Conservation (phyloP, 106 monocot genomes). For the Acorus gramineus region DNA sequence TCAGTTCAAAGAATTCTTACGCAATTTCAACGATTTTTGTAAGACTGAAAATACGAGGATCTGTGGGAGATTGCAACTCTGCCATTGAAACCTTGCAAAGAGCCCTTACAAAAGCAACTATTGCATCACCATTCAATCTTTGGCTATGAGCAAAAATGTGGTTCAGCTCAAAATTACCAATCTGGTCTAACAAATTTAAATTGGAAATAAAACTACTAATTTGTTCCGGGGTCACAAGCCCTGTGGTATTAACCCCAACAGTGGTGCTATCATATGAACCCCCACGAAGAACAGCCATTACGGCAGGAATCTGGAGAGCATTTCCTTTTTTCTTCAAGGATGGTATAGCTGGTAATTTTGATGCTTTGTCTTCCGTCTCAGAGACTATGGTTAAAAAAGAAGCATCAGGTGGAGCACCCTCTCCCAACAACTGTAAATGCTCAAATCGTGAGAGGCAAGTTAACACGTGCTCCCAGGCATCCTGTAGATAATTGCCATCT, state of each 20-base stretch:
- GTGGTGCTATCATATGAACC: constrained; percentile 92
- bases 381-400: constrained; percentile 53
- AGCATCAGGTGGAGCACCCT: constrained; percentile 89
- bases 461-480: constrained; percentile 91
- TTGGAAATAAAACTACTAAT: constrained; percentile 92
- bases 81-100: constrained; percentile 94
- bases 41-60: constrained; percentile 92
- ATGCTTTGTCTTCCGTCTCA: constrained; percentile 59
- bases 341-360: constrained; percentile 32
- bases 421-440: constrained; percentile 83
- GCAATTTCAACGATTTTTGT: constrained; percentile 98
- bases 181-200: constrained; percentile 84
- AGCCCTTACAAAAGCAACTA: constrained; percentile 95
- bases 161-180: constrained; percentile 87
- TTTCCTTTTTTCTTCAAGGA: constrained; percentile 59
- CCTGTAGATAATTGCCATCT: constrained; percentile 91
- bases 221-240: constrained; percentile 75
- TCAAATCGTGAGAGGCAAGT: constrained; percentile 98
- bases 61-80: constrained; percentile 87
- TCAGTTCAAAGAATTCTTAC: constrained; percentile 32
- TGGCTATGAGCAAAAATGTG: constrained; percentile 96
- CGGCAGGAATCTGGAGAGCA: constrained; percentile 90
- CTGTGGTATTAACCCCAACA: constrained; percentile 39
- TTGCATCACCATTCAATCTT: constrained; percentile 91
- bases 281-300: constrained; percentile 85